A percentile compares a stretch with the other conserved stretches of the same genome.
phyloP scores from a whole-genome alignment of 371 early-diverging fungal genomes.

The Mucor saturninus region DNA sequence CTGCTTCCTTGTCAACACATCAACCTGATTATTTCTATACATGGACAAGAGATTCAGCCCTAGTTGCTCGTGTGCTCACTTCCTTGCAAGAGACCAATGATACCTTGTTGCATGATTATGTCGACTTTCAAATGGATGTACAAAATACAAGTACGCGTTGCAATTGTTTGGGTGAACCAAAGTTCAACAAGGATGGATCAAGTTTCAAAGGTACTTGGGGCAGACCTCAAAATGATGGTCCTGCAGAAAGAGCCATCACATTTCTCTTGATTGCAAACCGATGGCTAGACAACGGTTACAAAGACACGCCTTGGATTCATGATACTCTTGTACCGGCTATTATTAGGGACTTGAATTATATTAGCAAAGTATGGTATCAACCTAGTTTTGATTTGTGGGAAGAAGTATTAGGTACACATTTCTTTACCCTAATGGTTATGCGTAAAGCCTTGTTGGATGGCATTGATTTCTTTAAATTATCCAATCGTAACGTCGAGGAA shows the following conservation, averaged over 20 bases:
- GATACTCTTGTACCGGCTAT: conserved; percentile 27
- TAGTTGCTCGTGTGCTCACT: conserved; percentile 58
- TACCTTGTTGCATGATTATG: conserved; percentile 37
- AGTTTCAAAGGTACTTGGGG: conserved; percentile 67
- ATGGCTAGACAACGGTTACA: conserved; percentile 13
- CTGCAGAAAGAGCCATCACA: conserved; percentile 71
- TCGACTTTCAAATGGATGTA: conserved; percentile 37
- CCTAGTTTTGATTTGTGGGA: conserved; percentile 71
- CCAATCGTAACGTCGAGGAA: neutral
- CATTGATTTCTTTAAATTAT: conserved; percentile 37
- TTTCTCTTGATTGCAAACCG: conserved; percentile 53
- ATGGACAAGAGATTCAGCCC: conserved; percentile 79
- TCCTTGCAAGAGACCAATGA: conserved; percentile 20
- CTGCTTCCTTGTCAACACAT: conserved; percentile 42
- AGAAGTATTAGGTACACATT: conserved; percentile 60
- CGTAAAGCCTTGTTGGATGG: conserved; percentile 62
- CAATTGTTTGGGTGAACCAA: conserved; percentile 76
- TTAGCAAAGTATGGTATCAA: conserved; percentile 46
- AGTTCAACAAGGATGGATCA: conserved; percentile 69
- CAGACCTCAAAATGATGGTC: conserved; percentile 85
- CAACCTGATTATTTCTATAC: conserved; percentile 79
- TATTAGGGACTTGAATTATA: conserved; percentile 65
- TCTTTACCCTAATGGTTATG: conserved; percentile 73
- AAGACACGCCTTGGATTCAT: conserved; percentile 1
- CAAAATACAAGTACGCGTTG: conserved; percentile 34